These are phyloP conservation scores for Botryotinia globosa DNA, from an alignment of 2,329 filamentous ascomycete species.

Conservation along the genomic window DNA sequence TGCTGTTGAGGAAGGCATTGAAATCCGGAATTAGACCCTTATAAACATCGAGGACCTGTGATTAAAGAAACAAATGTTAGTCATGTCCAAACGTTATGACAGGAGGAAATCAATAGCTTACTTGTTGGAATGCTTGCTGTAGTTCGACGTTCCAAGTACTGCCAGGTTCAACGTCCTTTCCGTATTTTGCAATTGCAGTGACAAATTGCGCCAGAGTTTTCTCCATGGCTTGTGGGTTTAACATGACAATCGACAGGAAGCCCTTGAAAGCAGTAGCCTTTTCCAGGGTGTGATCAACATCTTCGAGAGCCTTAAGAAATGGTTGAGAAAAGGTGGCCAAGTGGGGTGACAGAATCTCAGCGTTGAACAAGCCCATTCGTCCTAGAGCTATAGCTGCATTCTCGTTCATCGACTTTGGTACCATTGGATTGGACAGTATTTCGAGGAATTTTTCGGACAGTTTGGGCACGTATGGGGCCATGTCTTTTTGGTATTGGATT, in stretches of 20 bases:
- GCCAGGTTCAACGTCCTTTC: conserved; percentile 54
- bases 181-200: conserved; percentile 75
- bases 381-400: conserved; percentile 94
- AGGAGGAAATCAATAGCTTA: conserved; percentile 23
- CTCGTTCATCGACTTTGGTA: conserved; percentile 83
- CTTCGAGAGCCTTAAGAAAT: conserved; percentile 78
- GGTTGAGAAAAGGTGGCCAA: conserved; percentile 76
- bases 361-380: conserved; percentile 76
- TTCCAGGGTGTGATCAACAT: conserved; percentile 85
- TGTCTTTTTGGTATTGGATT: conserved; percentile 70
- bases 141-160: conserved; percentile 36
- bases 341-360: conserved; percentile 72
- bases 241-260: conserved; percentile 78
- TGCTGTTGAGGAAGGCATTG: conserved; percentile 45
- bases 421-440: conserved; percentile 80
- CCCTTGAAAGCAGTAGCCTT: conserved; percentile 92
- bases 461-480: conserved; percentile 74
- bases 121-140: conserved; percentile 33
- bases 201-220: conserved; percentile 80
- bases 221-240: conserved; percentile 91
- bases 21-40: conserved; percentile 54
- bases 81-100: conserved; percentile 1
- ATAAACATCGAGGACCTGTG: conserved; percentile 51
- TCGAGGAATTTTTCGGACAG: conserved; percentile 74
- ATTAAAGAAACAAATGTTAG: conserved; percentile 27